These are phyloP conservation scores for Thelephora aurantiotincta DNA, from an alignment of 768 basidiomycete species.

Conservation along the genomic window DNA sequence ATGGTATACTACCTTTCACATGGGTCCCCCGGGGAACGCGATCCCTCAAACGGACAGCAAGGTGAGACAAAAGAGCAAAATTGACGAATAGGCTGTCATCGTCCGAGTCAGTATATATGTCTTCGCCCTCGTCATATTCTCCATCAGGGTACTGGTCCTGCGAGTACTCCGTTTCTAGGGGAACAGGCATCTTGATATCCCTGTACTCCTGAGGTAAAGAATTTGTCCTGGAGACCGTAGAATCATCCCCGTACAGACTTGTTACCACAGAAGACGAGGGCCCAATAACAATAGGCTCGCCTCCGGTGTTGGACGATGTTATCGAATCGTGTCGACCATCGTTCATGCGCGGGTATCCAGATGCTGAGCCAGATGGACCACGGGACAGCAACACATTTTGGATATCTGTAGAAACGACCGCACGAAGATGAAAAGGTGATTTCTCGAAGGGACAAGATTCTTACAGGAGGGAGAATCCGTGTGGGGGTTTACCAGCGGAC, in stretches of 20 bases:
- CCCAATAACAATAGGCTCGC: not conserved
- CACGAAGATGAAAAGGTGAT: too few species aligned
- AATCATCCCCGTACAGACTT: constrained; percentile 16
- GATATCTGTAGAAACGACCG: too few species aligned
- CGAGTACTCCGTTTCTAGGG: constrained; percentile 20
- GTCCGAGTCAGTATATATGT: constrained; percentile 36
- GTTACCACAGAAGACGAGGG: constrained; percentile 10
- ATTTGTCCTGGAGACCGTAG: constrained; percentile 17
- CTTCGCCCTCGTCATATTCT: constrained; percentile 33
- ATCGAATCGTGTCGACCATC: not conserved
- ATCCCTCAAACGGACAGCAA: constrained; percentile 81
- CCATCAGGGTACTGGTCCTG: constrained; percentile 32
- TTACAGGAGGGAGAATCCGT: too few species aligned
- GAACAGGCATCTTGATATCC: constrained; percentile 10
- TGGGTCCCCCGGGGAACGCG: constrained; percentile 79
- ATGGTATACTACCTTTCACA: constrained; percentile 87
- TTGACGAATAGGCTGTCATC: constrained; percentile 74
- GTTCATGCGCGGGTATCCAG: not conserved
- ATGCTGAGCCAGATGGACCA: too few species aligned
- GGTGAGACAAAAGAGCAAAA: constrained; percentile 73
- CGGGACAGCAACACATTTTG: too few species aligned
- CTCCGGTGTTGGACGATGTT: not conserved
- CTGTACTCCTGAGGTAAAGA: constrained; percentile 7
- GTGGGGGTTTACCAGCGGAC: too few species aligned
- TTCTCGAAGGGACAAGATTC: too few species aligned